Conservation (phyloP, 768 basidiomycete genomes). For the Psilocybe cyanescens region DNA sequence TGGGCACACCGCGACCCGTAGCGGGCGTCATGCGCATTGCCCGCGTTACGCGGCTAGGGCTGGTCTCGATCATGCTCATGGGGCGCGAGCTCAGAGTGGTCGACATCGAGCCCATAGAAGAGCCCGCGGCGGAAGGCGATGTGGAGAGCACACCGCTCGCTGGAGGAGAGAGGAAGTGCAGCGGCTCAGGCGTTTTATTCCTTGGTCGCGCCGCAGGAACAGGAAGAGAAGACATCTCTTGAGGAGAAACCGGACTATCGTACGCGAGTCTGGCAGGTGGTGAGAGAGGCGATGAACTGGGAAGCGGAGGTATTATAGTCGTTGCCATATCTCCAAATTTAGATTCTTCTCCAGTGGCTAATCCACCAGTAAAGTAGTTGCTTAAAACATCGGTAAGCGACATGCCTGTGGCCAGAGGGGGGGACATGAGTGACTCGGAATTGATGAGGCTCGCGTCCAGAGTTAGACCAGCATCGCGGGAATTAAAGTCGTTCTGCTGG, state of each 20-base stretch:
- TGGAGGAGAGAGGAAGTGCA: conserved; percentile 27
- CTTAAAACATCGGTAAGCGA: conserved; percentile 20
- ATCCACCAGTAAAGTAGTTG: conserved; percentile 15
- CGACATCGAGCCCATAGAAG: conserved; percentile 21
- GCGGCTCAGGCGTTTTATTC: conserved; percentile 21
- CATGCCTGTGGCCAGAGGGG: conserved; percentile 5
- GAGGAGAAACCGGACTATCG: conserved; percentile 18
- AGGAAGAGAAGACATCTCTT: background rate
- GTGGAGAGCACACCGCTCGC: conserved; percentile 17
- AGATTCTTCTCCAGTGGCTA: background rate
- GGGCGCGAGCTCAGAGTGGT: conserved; percentile 30
- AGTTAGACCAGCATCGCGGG: conserved; percentile 7
- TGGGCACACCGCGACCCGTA: conserved; percentile 38
- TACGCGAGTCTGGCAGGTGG: conserved; percentile 24
- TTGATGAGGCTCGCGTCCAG: conserved; percentile 8
- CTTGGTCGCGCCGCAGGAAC: conserved; percentile 5
- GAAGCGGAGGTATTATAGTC: conserved; percentile 9
- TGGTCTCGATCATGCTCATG: conserved; percentile 43
- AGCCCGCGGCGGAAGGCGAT: conserved; percentile 2
- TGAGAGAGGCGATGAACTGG: conserved; percentile 13
- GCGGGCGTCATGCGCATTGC: conserved; percentile 42
- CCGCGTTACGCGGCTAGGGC: conserved; percentile 35
- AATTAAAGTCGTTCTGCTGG: background rate
- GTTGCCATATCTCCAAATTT: conserved; percentile 2
- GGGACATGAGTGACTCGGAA: conserved; percentile 9